Evolutionary conservation across 768 basidiomycete species (phyloP).

Genomic region (Fomitopsis serialis): DNA sequence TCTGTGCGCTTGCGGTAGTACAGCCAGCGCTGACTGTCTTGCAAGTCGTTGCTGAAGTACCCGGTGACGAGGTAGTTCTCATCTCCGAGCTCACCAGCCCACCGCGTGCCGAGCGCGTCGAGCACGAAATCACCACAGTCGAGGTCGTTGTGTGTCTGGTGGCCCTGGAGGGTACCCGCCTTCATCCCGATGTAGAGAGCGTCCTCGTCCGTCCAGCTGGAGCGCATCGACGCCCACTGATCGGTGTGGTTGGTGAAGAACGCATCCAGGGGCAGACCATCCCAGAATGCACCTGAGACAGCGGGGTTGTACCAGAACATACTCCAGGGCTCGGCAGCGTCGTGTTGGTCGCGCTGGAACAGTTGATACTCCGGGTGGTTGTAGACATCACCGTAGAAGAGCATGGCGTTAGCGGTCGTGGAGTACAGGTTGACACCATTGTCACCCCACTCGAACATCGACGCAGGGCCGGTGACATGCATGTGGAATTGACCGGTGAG

Average conservation of each 20-base stretch:
- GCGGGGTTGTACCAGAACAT: slow-evolving; percentile 92
- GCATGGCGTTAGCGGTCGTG: slow-evolving; percentile 84
- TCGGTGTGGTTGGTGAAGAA: slow-evolving; percentile 69
- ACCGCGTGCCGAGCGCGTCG: slow-evolving; percentile 89
- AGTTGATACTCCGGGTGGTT: slow-evolving; percentile 71
- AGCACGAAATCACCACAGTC: slow-evolving; percentile 95
- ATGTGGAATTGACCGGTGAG: slow-evolving; percentile 87
- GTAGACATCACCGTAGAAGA: slow-evolving; percentile 71
- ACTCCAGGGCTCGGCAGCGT: slow-evolving; percentile 45
- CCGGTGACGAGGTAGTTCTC: slow-evolving; percentile 71
- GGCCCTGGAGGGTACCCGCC: slow-evolving; percentile 71
- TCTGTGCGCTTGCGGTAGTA: slow-evolving; percentile 97
- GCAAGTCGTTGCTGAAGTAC: slow-evolving; percentile 77
- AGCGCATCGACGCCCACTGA: slow-evolving; percentile 90
- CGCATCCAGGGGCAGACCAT: slow-evolving; percentile 73
- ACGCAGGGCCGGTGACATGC: slow-evolving; percentile 79
- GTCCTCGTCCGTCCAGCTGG: slow-evolving; percentile 84
- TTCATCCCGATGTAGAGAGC: slow-evolving; percentile 88
- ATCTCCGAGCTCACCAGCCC: slow-evolving; percentile 92
- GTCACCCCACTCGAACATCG: slow-evolving; percentile 79
- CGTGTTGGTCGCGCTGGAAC: slow-evolving; percentile 82
- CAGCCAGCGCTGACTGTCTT: slow-evolving; percentile 70
- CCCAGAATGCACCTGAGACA: slow-evolving; percentile 87
- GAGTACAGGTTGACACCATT: slow-evolving; percentile 94
- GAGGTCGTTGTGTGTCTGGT: slow-evolving; percentile 94